These are phyloP conservation scores for Fragaria ananassa DNA, from an alignment of 306 rosid species.

Conservation along the genomic window DNA sequence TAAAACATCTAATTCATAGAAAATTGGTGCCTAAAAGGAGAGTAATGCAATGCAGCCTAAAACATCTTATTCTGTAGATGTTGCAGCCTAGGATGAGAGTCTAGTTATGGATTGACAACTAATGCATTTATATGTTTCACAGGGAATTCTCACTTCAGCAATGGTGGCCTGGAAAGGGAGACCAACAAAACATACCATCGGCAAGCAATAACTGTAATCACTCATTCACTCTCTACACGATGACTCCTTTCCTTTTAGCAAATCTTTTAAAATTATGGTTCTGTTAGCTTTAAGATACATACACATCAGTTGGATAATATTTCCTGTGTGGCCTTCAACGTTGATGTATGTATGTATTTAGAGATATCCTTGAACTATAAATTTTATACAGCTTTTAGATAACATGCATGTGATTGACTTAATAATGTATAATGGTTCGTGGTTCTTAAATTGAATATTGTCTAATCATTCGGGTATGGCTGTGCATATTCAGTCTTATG, in stretches of 20 bases:
- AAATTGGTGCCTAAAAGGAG: background rate
- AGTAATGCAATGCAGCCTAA: background rate
- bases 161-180: conserved; percentile 52
- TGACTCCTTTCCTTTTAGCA: background rate
- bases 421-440: background rate
- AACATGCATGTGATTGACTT: background rate
- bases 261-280: background rate
- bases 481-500: background rate
- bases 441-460: background rate
- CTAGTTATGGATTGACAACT: background rate
- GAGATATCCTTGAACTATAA: background rate
- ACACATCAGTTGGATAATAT: background rate
- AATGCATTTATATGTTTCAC: conserved; percentile 14
- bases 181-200: conserved; percentile 31
- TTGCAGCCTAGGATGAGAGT: background rate
- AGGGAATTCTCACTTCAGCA: conserved; percentile 54
- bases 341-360: background rate
- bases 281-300: background rate
- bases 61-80: background rate
- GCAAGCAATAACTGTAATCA: conserved; percentile 46
- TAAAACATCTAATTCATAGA: background rate
- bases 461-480: background rate
- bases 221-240: conserved; percentile 24
- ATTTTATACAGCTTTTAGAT: background rate
- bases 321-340: background rate